Evolutionary conservation across 768 basidiomycete species (phyloP).

Genomic region (Tylopilus subfusipes): DNA sequence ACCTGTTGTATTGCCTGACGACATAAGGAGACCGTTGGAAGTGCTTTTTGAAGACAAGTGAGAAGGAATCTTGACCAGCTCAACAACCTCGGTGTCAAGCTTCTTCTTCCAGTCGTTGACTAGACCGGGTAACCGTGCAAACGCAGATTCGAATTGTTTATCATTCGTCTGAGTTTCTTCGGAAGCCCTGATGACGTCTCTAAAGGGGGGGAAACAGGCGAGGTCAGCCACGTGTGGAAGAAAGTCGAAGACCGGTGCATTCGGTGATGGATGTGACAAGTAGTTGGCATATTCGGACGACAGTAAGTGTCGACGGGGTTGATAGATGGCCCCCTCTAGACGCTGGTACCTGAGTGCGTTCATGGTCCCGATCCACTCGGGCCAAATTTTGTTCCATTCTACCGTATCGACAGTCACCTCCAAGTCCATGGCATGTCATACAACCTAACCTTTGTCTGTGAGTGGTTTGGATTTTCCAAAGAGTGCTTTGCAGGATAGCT

Average conservation of each 20-base stretch:
- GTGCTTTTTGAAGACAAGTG: neutral
- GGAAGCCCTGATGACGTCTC: neutral
- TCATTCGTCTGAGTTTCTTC: neutral
- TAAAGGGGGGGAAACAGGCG: neutral
- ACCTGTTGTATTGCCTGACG: neutral
- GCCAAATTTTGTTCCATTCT: conserved; percentile 16
- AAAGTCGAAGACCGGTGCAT: neutral
- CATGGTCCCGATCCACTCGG: neutral
- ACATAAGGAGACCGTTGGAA: too few relatives aligned
- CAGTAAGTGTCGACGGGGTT: neutral
- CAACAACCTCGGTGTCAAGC: neutral
- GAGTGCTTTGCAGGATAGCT: neutral
- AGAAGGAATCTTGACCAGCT: neutral
- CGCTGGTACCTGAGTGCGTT: neutral
- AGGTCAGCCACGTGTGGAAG: neutral
- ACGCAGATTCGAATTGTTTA: neutral
- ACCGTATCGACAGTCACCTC: neutral
- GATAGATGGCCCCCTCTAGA: neutral
- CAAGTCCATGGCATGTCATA: neutral
- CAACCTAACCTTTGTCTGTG: conserved; percentile 4
- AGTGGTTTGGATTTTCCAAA: conserved; percentile 7
- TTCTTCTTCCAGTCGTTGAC: neutral
- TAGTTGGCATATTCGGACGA: neutral
- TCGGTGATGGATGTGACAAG: neutral
- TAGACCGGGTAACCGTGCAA: neutral